Evolutionary conservation across 148 eudicot species (phyloP).

Genomic region (Vaccinium vitisidaea): DNA sequence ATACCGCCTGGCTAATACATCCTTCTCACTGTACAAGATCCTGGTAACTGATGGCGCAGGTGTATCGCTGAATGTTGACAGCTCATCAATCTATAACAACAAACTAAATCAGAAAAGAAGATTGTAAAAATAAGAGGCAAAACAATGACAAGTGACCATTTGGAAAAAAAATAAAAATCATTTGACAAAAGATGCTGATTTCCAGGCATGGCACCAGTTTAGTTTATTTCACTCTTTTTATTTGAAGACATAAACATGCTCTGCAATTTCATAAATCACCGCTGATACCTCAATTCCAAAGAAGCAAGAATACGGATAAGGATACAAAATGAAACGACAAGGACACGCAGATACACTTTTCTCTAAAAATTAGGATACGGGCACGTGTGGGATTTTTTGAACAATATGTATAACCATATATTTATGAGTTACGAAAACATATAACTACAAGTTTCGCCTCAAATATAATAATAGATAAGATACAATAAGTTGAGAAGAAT

Average conservation of each 20-base stretch:
- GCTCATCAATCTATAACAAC: constrained; percentile 66
- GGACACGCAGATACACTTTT: too few relatives aligned
- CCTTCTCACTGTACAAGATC: constrained; percentile 78
- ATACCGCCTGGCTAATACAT: constrained; percentile 84
- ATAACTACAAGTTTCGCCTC: too few relatives aligned
- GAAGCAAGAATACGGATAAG: too few relatives aligned
- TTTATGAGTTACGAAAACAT: too few relatives aligned
- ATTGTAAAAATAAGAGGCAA: background rate
- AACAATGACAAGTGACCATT: background rate
- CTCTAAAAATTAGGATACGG: too few relatives aligned
- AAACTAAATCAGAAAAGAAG: background rate
- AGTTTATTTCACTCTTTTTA: background rate
- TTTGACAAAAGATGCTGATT: too few relatives aligned
- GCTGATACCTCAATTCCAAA: background rate
- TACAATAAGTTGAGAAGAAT: too few relatives aligned
- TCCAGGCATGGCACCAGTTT: background rate
- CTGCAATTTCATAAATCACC: background rate
- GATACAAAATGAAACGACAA: too few relatives aligned
- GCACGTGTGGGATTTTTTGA: too few relatives aligned
- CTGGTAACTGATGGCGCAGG: constrained; percentile 92
- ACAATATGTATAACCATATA: too few relatives aligned
- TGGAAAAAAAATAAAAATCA: background rate
- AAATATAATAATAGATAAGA: too few relatives aligned
- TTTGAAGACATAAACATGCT: background rate
- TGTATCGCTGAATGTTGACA: constrained; percentile 83